Evolutionary conservation across 495 filamentous ascomycete genomes (phyloP), one percentile per base, ranked within the genome.

Genomic region (Parachaetomium inaequale): DNA sequence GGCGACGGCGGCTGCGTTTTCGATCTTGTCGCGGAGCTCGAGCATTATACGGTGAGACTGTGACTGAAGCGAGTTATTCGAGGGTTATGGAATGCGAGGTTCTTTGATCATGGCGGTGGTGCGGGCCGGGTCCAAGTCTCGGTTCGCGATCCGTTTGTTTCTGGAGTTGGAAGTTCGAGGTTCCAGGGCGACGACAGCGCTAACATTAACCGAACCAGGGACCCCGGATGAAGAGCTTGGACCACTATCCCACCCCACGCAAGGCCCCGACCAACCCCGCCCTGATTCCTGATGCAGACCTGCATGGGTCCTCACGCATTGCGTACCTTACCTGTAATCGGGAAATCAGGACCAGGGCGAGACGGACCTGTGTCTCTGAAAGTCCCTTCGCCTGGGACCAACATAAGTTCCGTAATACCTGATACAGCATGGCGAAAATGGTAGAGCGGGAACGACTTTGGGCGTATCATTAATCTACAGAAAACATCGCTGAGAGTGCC

Each of bases 401-500:
- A n/a, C n/a, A n/a, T n/a, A n/a, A n/a, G n/a, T n/a, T n/a, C n/a
- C n/a, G n/a, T n/a, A n/a, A n/a, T n/a, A n/a, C n/a, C n/a, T n/a
- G n/a, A n/a, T n/a, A n/a, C n/a, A n/a, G n/a, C n/a, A n/a, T n/a
- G n/a, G n/a, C n/a, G n/a, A n/a, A n/a, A n/a, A n/a, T n/a, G n/a
- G n/a, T 11, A 34, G 32, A 34, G 32, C 32, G 5, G 32, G 32
- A 34, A 34, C 6, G 42, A n/a, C 17, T 11, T 17, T 10, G 42
- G n/a, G 42, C 19, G 42, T 23, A 46, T 46, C 42, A 23, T 43
- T 46, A 46, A 21, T 23, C 7, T 52, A 45, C 47, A 53, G 3
- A 45, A 53, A 43, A 53, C 58, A 60, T 53, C 58, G 58, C 58
- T 60, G 49, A 40, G 36, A 60, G 34, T 45, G 28, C 17, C 43